A percentile compares a stretch with the other conserved stretches of the same genome.
These are phyloP conservation scores for Casaregolazyma suthepensis DNA, from an alignment of 1,139 yeast species.

Conservation along the genomic window DNA sequence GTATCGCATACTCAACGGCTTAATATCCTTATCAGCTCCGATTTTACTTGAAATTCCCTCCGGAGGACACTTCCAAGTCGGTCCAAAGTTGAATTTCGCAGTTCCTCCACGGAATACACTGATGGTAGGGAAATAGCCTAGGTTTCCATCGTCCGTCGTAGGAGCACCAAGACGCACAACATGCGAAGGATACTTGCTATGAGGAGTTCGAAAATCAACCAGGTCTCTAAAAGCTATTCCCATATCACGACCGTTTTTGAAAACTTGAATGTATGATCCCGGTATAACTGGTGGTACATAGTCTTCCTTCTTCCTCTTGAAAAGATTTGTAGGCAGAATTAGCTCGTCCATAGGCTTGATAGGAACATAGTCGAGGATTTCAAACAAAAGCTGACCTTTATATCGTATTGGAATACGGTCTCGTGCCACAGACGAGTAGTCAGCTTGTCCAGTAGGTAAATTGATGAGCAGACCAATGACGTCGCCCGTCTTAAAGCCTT, in stretches of 20 bases:
- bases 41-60: slow-evolving; percentile 21
- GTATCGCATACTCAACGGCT: slow-evolving; percentile 56
- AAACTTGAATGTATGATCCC: slow-evolving; percentile 57
- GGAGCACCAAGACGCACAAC: slow-evolving; percentile 14
- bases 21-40: slow-evolving; percentile 29
- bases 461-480: slow-evolving; percentile 72
- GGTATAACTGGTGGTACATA: slow-evolving; percentile 37
- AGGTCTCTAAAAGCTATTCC: slow-evolving; percentile 65
- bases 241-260: slow-evolving; percentile 64
- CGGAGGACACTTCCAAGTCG: slow-evolving; percentile 49
- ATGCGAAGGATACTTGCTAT: slow-evolving; percentile 36
- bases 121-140: slow-evolving; percentile 89
- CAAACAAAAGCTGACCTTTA: slow-evolving; percentile 72
- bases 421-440: slow-evolving; percentile 36
- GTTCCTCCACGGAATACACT: slow-evolving; percentile 78
- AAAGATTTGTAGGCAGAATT: slow-evolving; percentile 46
- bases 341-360: slow-evolving; percentile 73
- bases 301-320: slow-evolving; percentile 21
- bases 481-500: slow-evolving; percentile 68
- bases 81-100: slow-evolving; percentile 65
- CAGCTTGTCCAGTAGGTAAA: slow-evolving; percentile 42
- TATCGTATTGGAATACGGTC: slow-evolving; percentile 88
- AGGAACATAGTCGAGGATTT: slow-evolving; percentile 76
- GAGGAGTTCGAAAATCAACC: slow-evolving; percentile 74
- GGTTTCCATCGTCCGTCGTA: slow-evolving; percentile 61